Evolutionary conservation across 768 basidiomycete species (phyloP), one percentile per base, ranked within the genome.

Genomic region (Xerocomellus chrysenteron): DNA sequence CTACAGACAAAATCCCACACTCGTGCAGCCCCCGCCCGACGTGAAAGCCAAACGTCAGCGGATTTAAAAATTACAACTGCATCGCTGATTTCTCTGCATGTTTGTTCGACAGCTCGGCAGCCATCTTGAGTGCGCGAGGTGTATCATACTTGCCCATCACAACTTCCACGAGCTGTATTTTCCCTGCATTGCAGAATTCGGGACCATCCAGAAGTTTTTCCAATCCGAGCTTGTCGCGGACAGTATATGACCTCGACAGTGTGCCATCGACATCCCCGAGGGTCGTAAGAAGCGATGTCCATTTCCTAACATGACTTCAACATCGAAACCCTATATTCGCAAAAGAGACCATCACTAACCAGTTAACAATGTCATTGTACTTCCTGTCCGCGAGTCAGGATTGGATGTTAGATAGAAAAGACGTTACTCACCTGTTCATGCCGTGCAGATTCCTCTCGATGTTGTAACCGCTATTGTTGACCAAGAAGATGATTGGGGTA

Each of bases 351-450:
- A 7, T 21, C 24, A 63, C 76, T 54, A 37, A 78, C 82, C 94
- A 97, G 65, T 86, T 75, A 28, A 80, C 77, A 61, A 98, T 87
- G 67, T 97, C 87, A 69, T 96, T 96, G 73, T 97, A 95, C 68
- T 85, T 82, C 54, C 89, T 85, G 61, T 42, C 13, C 3, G 44
- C 59, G 16, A 37, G 42, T 62, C 17, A 59, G 44, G 9, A 39
- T 0, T 3, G 14, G 12, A 28, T 16, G 5, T 5, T 14, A 12
- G 2, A 10, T 8, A 36, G 19, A 5, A 17, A 12, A 30, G 44
- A 40, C 0, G 7, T 17, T 11, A 59, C 75, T 13, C 24, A 78
- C 84, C 83, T 75, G 24, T 79, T 65, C 72, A 76, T 79, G 19
- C 88, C 88, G 57, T 93, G 89, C 43, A 90, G 76, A 60, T 78